Conservation (phyloP, 139 green algal species). For the Chlamydomonas sphaeroides region DNA sequence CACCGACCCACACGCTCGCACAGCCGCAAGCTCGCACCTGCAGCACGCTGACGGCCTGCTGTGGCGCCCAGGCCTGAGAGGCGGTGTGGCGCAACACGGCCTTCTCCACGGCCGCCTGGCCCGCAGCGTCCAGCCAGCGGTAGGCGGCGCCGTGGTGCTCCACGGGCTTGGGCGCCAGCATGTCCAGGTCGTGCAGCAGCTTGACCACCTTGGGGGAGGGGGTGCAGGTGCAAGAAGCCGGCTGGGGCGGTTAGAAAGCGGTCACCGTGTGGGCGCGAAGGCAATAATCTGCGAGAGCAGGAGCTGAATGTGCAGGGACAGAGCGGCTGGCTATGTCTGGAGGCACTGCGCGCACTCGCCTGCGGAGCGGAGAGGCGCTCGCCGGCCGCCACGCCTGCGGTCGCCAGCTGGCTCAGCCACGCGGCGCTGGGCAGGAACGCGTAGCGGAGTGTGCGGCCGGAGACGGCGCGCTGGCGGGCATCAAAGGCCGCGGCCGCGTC, state of each 20-base stretch:
- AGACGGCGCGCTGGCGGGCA: neutral
- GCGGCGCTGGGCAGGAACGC: neutral
- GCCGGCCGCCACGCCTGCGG: neutral
- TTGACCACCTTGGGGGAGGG: no score
- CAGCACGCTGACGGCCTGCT: neutral
- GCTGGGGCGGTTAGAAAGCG: no score
- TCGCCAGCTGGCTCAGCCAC: conserved; percentile 20
- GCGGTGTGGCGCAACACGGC: conserved; percentile 9
- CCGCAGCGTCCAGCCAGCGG: conserved; percentile 2
- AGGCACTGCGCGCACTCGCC: no score
- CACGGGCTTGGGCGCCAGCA: conserved; percentile 9
- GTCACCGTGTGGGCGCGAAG: no score
- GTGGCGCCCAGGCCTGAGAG: neutral
- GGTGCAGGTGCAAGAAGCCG: no score
- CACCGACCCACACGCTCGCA: no score
- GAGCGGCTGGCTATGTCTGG: no score
- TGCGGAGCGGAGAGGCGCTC: neutral
- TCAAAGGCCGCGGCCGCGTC: conserved; percentile 1
- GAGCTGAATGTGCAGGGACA: no score
- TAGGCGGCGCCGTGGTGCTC: neutral
- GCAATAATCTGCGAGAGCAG: no score
- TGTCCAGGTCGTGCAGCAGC: conserved; percentile 21
- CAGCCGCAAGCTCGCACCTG: no score
- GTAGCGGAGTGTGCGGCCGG: conserved; percentile 3
- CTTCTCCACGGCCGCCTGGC: conserved; percentile 11